phyloP scores from a whole-genome alignment of 2,329 filamentous ascomycete species.

The Epichloe sibirici region DNA sequence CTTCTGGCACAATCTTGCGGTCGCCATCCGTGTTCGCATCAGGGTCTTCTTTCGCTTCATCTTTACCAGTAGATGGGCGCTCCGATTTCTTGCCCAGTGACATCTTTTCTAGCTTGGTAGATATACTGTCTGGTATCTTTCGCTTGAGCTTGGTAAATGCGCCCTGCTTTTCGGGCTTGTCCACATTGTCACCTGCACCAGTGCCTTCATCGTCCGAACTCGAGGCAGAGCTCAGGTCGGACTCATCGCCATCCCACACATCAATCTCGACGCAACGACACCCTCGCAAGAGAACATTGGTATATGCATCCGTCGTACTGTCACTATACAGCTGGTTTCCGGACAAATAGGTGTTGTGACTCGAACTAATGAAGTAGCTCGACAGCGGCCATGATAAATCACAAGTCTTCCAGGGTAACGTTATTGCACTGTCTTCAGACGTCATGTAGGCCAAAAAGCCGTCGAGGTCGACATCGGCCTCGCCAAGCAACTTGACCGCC shows the following conservation, averaged over 20 bases:
- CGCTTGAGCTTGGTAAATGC: conserved; percentile 53
- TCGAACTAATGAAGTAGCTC: conserved; percentile 89
- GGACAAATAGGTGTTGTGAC: conserved; percentile 87
- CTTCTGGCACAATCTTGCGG: conserved; percentile 13
- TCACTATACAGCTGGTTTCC: conserved; percentile 80
- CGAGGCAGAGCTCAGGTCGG: conserved; percentile 47
- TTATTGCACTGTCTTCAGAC: conserved; percentile 32
- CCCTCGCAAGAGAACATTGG: conserved; percentile 67
- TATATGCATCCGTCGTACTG: conserved; percentile 81
- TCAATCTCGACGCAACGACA: conserved; percentile 91
- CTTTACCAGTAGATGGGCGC: conserved; percentile 14
- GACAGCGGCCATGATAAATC: conserved; percentile 67
- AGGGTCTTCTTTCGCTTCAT: conserved; percentile 1
- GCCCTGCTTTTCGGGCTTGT: conserved; percentile 42
- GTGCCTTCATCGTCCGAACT: conserved; percentile 35
- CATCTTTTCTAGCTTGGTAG: conserved; percentile 35
- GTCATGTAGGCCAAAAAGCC: conserved; percentile 45
- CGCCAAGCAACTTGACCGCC: conserved; percentile 14
- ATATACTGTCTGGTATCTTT: conserved; percentile 32
- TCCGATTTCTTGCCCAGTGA: conserved; percentile 32
- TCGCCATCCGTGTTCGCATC: conserved; percentile 2
- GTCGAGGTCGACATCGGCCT: conserved; percentile 30
- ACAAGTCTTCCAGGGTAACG: conserved; percentile 26
- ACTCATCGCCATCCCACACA: conserved; percentile 85
- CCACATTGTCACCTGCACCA: conserved; percentile 27